Base-by-base conservation (phyloP, 805 yeast species). In the Kodamaea hsintzibuensis region DNA sequence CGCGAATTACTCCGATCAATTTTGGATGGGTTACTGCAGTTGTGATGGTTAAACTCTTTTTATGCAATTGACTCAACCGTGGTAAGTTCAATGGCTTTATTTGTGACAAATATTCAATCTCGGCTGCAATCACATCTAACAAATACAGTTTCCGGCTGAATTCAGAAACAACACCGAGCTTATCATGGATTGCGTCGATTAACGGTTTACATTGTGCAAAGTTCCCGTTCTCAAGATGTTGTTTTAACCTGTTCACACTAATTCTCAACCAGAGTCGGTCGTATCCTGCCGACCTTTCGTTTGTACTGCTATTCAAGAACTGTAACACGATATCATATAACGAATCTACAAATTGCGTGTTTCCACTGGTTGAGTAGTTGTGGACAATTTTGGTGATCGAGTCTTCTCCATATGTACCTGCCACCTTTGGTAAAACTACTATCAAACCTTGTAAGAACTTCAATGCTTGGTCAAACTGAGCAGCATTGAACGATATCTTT, bases 21-120 rank as follows among this genome's bases (percentile, higher is more conserved):
- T 80, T 74, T 1, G 96, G 91, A 62, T 90, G 96, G 0, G 91
- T 88, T 2, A 88, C 85, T 1, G 89, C 88, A 0, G 84, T 74
- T 7, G 81, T 78, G 17, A 85, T 72, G 5, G 67, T 57, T 14
- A 61, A 52, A 51, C 76, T 70, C 55, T 81, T 71, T 25, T 73
- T 68, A 58, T 86, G 82, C 17, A 85, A 71, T 48, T 76, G 71
- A 51, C 76, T 74, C 43, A 87, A 69, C 53, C 71, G 68, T 2
- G 73, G 56, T 30, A 73, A 60, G 54, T 71, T 62, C 1, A 62
- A 49, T 8, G 73, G 68, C 10, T 33, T 51, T 2, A 69, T 64
- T 35, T 70, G 75, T 2, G 83, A 71, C 35, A 77, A 72, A 44
- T 82, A 76, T 52, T 80, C 81, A 55, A 89, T 86, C 62, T 86